Evolutionary conservation across 179 eudicot species (phyloP).

Genomic region (Vitellaria paradoxa): DNA sequence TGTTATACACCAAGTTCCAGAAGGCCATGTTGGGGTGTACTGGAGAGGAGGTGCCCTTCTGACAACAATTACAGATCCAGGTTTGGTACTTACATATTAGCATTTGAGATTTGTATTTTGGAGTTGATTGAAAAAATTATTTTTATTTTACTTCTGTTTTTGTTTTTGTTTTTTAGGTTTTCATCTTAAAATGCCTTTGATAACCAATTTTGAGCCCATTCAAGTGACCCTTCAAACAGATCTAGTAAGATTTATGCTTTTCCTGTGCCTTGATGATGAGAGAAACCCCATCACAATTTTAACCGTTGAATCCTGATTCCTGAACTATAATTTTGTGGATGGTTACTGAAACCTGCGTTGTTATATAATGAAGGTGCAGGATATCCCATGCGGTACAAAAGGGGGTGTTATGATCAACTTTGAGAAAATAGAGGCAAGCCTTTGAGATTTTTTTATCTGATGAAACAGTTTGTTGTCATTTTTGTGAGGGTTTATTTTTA

Average conservation of each 20-base stretch:
- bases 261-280: not conserved
- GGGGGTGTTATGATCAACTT: conserved; percentile 97
- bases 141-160: conserved; percentile 8
- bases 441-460: conserved; percentile 5
- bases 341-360: not conserved
- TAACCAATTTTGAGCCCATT: conserved; percentile 87
- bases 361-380: conserved; percentile 63
- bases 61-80: conserved; percentile 72
- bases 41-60: conserved; percentile 99
- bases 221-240: conserved; percentile 99
- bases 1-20: conserved; percentile 89
- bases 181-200: conserved; percentile 78
- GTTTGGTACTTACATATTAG: conserved; percentile 28
- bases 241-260: conserved; percentile 41
- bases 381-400: conserved; percentile 98
- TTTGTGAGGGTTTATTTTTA: not conserved
- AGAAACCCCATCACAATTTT: too few relatives aligned
- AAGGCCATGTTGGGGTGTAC: conserved; percentile 96
- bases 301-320: not conserved
- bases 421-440: conserved; percentile 79
- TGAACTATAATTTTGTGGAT: not conserved
- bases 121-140: too few relatives aligned
- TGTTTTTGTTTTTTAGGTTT: conserved; percentile 46
- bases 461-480: not conserved
- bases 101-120: conserved; percentile 1